A percentile compares a stretch with the other conserved stretches of the same genome.
phyloP scores from a whole-genome alignment of 805 yeast species.

The Candida easanensis region DNA sequence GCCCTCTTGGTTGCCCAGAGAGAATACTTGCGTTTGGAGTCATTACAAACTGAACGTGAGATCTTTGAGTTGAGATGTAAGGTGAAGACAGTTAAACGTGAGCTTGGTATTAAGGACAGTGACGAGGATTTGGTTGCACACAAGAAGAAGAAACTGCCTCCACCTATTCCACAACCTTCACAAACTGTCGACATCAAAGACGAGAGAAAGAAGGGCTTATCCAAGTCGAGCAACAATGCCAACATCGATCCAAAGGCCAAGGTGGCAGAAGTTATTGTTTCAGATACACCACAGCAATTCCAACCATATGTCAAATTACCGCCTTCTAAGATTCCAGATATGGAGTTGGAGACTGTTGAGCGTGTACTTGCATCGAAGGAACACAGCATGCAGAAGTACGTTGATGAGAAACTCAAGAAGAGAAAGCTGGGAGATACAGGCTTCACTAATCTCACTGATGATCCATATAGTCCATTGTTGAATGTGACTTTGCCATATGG shows the following conservation, averaged over 20 bases:
- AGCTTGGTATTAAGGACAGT: conserved; percentile 73
- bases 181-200: conserved; percentile 4
- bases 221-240: conserved; percentile 17
- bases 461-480: conserved; percentile 78
- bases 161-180: conserved; percentile 4
- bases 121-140: conserved; percentile 81
- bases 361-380: conserved; percentile 72
- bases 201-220: conserved; percentile 21
- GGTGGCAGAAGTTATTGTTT: conserved; percentile 10
- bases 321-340: conserved; percentile 88
- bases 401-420: conserved; percentile 75
- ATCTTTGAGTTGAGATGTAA: conserved; percentile 72
- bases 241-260: conserved; percentile 17
- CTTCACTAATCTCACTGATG: conserved; percentile 84
- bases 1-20: conserved; percentile 71
- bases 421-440: conserved; percentile 62
- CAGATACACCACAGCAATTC: conserved; percentile 28
- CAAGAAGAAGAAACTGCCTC: conserved; percentile 55
- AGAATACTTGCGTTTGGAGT: conserved; percentile 61
- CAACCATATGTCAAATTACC: conserved; percentile 88
- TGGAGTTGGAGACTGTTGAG: conserved; percentile 82
- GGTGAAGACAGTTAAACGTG: conserved; percentile 72
- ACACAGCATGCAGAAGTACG: conserved; percentile 76
- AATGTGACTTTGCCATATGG: conserved; percentile 57
- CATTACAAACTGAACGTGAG: conserved; percentile 57